Conservation (phyloP, 2,329 filamentous ascomycete species). For the Lachnellula occidentalis region DNA sequence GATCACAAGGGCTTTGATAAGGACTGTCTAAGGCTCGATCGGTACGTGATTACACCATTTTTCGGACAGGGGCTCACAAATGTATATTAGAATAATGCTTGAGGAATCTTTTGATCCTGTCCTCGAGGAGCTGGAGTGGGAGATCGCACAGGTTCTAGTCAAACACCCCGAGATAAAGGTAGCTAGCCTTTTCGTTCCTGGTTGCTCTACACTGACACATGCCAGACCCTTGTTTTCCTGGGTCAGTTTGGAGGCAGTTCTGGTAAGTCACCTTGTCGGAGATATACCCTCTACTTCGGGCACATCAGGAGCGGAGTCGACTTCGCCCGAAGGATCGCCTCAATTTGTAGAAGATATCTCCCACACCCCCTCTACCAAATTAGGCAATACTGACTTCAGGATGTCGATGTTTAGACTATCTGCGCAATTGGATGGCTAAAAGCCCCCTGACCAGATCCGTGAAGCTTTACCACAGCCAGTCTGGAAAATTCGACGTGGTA, state of each 20-base stretch:
- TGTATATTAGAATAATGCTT: background rate
- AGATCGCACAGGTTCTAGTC: background rate
- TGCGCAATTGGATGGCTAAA: conserved; percentile 9
- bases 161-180: background rate
- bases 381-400: too few species aligned
- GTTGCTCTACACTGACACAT: background rate
- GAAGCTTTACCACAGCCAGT: conserved; percentile 7
- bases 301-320: too few species aligned
- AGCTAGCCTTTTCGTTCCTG: background rate
- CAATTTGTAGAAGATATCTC: too few species aligned
- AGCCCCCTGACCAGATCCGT: background rate
- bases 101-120: conserved; percentile 8
- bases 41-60: background rate
- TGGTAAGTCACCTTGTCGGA: too few species aligned
- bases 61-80: background rate
- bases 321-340: too few species aligned
- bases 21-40: conserved; percentile 2
- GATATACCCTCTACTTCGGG: too few species aligned
- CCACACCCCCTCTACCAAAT: too few species aligned
- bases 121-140: conserved; percentile 1
- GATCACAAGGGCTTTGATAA: conserved; percentile 3
- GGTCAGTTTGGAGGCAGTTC: conserved; percentile 15
- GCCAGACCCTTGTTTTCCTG: conserved; percentile 8
- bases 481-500: conserved; percentile 12
- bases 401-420: background rate